A percentile compares a stretch with the other conserved stretches of the same genome.
phyloP scores from a whole-genome alignment of 371 early-diverging fungal species.

The Rhizopus arrhizus region DNA sequence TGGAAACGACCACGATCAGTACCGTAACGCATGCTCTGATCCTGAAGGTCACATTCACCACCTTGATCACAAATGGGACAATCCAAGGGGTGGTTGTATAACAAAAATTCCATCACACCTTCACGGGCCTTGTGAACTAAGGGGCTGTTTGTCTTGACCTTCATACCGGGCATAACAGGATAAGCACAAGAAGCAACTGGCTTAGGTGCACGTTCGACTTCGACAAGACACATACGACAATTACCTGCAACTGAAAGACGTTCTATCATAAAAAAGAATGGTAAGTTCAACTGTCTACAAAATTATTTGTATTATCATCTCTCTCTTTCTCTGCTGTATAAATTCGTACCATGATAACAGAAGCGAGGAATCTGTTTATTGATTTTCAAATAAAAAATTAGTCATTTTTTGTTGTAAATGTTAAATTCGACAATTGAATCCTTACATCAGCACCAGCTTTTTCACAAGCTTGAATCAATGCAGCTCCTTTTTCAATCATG shows the following conservation, averaged over 20 bases:
- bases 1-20: slow-evolving; percentile 90
- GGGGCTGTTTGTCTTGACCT: slow-evolving; percentile 91
- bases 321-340: not conserved
- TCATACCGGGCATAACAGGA: slow-evolving; percentile 97
- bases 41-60: slow-evolving; percentile 98
- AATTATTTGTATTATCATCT: too few relatives aligned
- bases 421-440: not conserved
- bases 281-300: not conserved
- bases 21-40: slow-evolving; percentile 95
- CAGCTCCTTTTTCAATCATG: slow-evolving; percentile 89
- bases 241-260: slow-evolving; percentile 96
- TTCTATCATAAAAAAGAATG: slow-evolving; percentile 37
- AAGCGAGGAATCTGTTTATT: slow-evolving; percentile 82
- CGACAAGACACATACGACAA: slow-evolving; percentile 99
- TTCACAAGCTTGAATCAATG: slow-evolving; percentile 97
- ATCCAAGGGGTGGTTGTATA: slow-evolving; percentile 97
- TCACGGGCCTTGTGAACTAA: slow-evolving; percentile 97
- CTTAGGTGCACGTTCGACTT: slow-evolving; percentile 94
- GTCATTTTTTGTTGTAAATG: not conserved
- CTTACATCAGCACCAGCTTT: slow-evolving; percentile 78
- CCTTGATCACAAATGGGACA: slow-evolving; percentile 99
- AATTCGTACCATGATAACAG: slow-evolving; percentile 86
- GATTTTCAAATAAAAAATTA: not conserved
- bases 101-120: slow-evolving; percentile 97
- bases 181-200: slow-evolving; percentile 96